A percentile compares a stretch with the other conserved stretches of the same genome.
Evolutionary conservation across 1,284 basidiomycete genomes (phyloP).

Genomic region (Fomitopsis palustris): DNA sequence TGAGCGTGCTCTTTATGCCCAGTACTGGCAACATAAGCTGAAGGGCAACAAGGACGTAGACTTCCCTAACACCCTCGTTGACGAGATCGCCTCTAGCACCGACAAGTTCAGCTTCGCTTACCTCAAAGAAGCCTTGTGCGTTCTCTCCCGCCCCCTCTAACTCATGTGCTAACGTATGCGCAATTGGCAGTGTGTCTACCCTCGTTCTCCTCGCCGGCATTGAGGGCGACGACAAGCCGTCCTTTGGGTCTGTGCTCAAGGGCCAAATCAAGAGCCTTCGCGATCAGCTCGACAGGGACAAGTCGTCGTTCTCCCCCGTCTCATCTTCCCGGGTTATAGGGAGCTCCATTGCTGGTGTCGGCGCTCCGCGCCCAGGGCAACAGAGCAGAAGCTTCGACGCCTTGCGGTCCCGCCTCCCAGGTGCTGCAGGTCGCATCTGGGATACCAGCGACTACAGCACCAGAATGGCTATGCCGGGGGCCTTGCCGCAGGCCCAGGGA

Average conservation of each 20-base stretch:
- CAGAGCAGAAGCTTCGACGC: background rate
- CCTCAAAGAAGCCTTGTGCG: conserved; percentile 81
- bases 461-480: conserved; percentile 3
- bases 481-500: background rate
- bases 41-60: conserved; percentile 52
- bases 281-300: conserved; percentile 50
- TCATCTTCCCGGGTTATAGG: background rate
- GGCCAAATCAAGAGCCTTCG: conserved; percentile 56
- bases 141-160: conserved; percentile 11
- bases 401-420: background rate
- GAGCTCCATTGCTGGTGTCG: background rate
- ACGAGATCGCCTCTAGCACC: conserved; percentile 57
- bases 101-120: conserved; percentile 77
- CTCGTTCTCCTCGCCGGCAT: conserved; percentile 53
- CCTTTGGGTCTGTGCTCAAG: conserved; percentile 49
- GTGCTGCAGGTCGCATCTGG: background rate
- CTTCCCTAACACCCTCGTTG: conserved; percentile 62
- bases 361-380: background rate
- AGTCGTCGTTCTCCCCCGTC: background rate
- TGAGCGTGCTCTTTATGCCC: conserved; percentile 62
- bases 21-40: conserved; percentile 79
- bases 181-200: conserved; percentile 50
- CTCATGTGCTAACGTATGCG: background rate
- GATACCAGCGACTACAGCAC: background rate
- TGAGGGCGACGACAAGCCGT: conserved; percentile 42